Evolutionary conservation across 2,329 filamentous ascomycete genomes (phyloP).

Genomic region (Xylariomycetidae sp.): DNA sequence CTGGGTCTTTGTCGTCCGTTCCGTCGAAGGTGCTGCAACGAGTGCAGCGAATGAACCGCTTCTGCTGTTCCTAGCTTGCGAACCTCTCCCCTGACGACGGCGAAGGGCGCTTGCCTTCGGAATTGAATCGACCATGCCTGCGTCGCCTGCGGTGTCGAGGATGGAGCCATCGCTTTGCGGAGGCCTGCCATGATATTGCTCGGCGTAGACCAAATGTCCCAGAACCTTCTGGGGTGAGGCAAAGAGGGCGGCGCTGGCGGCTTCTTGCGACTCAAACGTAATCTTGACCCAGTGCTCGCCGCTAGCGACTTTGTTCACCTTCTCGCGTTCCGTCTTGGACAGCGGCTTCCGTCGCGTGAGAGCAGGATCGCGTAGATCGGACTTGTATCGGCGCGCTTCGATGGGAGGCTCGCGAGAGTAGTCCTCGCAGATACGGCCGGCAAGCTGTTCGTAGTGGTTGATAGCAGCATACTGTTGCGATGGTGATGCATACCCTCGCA

Average conservation of each 20-base stretch:
- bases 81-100: constrained; percentile 15
- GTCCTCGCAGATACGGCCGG: constrained; percentile 84
- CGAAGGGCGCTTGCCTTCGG: constrained; percentile 8
- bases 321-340: constrained; percentile 64
- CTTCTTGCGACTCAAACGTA: constrained; percentile 69
- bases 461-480: constrained; percentile 79
- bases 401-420: constrained; percentile 81
- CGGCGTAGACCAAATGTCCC: constrained; percentile 64
- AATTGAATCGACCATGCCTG: constrained; percentile 27
- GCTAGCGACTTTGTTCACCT: constrained; percentile 75
- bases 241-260: constrained; percentile 63
- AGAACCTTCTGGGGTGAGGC: constrained; percentile 67
- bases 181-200: constrained; percentile 60
- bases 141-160: constrained; percentile 40
- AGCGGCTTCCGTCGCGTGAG: constrained; percentile 60
- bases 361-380: constrained; percentile 66
- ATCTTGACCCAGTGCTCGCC: constrained; percentile 91
- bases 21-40: constrained; percentile 31
- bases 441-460: constrained; percentile 80
- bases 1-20: constrained; percentile 13
- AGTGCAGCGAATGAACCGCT: constrained; percentile 15
- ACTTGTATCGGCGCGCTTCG: constrained; percentile 63
- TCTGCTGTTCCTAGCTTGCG: constrained; percentile 17
- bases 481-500: constrained; percentile 69
- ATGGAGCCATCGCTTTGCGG: constrained; percentile 60